Base-by-base conservation (phyloP, 2,329 filamentous ascomycete species). In the Sclerotinia sclerotiorum region DNA sequence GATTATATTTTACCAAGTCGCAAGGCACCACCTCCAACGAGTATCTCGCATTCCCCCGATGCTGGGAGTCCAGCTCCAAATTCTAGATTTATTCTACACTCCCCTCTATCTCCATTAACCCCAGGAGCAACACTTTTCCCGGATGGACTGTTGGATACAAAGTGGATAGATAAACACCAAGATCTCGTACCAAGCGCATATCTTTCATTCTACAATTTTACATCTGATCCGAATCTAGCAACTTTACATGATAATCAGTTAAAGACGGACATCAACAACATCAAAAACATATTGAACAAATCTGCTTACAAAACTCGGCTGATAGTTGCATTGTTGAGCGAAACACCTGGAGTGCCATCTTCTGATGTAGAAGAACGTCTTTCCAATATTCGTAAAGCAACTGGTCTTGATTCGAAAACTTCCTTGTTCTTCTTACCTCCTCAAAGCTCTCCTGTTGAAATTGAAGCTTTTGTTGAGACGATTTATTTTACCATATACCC, bases 111-210 rank as follows among this genome's bases (percentile, higher is more conserved):
- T 2, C 95, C 94, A 0, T 84, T 98, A 42, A 95, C 91, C 51
- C 93, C 94, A 4, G 85, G 85, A 10, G 97, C 94, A 10, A 83
- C 88, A 2, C 84, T 96, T 3, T 98, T 95, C 77, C 94, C 94
- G 10, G 95, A 98, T 80, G 95, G 94, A 5, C 82, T 97, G 69
- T 88, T 97, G 77, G 88, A 93, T 70, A 85, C 89, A 27, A 80
- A 87, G 70, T 99, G 94, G 94, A 83, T 97, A 67, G 86, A 87
- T 69, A 99, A 98, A 78, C 94, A 98, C 78, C 94, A 97, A 76
- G 83, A 90, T 64, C 83, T 93, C 24, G 84, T 98, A 29, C 94
- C 94, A 1, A 91, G 92, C 70, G 85, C 92, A 35, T 90, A 92
- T 73, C 79, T 97, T 44, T 90, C 90, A 72, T 95, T 96, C 80